Evolutionary conservation across 768 basidiomycete species (phyloP).

Genomic region (Naematelia encephala): DNA sequence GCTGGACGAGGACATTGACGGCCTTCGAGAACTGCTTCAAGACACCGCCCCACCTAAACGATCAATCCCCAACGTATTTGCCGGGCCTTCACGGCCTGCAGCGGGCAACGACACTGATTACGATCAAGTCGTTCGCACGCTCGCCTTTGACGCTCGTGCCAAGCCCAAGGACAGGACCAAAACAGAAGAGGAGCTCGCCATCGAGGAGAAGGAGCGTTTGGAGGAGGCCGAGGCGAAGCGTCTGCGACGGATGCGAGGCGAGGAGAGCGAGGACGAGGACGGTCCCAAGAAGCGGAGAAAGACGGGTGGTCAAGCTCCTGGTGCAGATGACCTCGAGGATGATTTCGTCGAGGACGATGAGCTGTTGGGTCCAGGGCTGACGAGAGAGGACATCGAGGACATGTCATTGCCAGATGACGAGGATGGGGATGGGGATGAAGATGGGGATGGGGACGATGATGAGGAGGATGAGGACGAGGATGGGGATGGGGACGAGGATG

Average conservation of each 20-base stretch:
- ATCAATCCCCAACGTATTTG: slow-evolving; percentile 28
- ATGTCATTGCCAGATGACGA: slow-evolving; percentile 44
- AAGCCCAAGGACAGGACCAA: slow-evolving; percentile 93
- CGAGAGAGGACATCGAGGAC: slow-evolving; percentile 53
- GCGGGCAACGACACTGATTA: slow-evolving; percentile 60
- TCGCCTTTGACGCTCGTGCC: slow-evolving; percentile 88
- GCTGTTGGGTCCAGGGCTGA: slow-evolving; percentile 35
- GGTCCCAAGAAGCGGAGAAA: slow-evolving; percentile 35
- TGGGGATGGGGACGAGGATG: slow-evolving; percentile 49
- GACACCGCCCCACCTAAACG: slow-evolving; percentile 34
- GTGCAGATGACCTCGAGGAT: slow-evolving; percentile 85
- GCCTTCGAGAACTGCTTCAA: slow-evolving; percentile 67
- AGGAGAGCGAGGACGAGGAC: slow-evolving; percentile 62
- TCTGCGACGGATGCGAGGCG: slow-evolving; percentile 78
- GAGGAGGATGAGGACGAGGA: slow-evolving; percentile 51
- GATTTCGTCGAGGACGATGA: slow-evolving; percentile 57
- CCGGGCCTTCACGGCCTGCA: neutral
- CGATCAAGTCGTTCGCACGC: slow-evolving; percentile 84
- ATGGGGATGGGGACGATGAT: slow-evolving; percentile 51
- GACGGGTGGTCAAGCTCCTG: slow-evolving; percentile 53
- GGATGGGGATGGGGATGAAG: slow-evolving; percentile 27
- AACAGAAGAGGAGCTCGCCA: slow-evolving; percentile 88
- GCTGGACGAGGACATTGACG: slow-evolving; percentile 82
- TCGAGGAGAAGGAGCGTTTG: slow-evolving; percentile 79
- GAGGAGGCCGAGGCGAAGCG: slow-evolving; percentile 80